Conservation (phyloP, 345 rosid species). For the Dimocarpus longan region DNA sequence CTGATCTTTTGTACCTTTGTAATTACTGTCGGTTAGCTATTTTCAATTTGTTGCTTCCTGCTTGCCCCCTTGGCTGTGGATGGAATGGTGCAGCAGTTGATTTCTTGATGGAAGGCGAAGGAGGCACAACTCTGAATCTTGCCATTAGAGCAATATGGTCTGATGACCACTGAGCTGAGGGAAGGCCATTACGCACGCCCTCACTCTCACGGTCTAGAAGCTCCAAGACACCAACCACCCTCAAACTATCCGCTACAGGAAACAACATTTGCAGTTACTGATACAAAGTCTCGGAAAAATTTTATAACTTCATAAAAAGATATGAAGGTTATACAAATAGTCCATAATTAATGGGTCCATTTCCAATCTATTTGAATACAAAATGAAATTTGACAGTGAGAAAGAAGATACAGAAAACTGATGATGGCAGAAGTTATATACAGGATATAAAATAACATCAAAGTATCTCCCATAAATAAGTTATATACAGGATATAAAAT, state of each 20-base stretch:
- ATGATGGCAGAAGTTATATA: not conserved
- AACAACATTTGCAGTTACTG: not conserved
- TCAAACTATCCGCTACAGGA: constrained; percentile 8
- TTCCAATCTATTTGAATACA: not conserved
- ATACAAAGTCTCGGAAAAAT: not conserved
- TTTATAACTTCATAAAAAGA: too few species aligned
- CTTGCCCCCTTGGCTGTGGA: not conserved
- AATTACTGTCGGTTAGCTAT: not conserved
- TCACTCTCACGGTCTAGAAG: constrained; percentile 6
- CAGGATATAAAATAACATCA: not conserved
- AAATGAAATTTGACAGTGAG: not conserved
- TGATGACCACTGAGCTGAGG: constrained; percentile 17
- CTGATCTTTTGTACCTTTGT: not conserved
- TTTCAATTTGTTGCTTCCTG: not conserved
- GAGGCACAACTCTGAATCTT: constrained; percentile 1
- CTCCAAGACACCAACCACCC: constrained; percentile 14
- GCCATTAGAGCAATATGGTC: constrained; percentile 22
- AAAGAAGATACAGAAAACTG: not conserved
- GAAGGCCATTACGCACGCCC: constrained; percentile 6
- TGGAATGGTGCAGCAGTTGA: not conserved
- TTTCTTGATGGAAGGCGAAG: not conserved
- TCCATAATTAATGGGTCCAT: not conserved
- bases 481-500: not conserved
- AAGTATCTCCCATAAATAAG: not conserved
- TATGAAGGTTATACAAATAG: too few species aligned